Evolutionary conservation across 495 filamentous ascomycete genomes (phyloP), one percentile per base, ranked within the genome.

Genomic region (Penicillium nucicola): DNA sequence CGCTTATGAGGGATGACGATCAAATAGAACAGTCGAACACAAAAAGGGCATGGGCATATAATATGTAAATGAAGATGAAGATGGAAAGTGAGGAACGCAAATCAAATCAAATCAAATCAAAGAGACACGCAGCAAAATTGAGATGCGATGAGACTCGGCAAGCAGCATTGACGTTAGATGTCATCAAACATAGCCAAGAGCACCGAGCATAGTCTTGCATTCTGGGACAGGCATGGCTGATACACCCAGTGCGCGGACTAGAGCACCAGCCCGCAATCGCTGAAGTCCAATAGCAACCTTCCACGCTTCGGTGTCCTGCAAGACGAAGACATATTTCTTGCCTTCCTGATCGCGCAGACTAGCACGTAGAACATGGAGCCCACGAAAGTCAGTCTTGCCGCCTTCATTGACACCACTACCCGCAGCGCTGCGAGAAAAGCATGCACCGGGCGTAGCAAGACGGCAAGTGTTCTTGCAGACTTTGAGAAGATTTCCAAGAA

Each of bases 271-370:
- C 35, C 86, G 72, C 43, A 98, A 72, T 18, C 82, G 76, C 66
- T 89, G 83, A 50, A 98, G 67, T 9, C 90, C 90, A 18, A 88
- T 77, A 1, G 86, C 84, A 28, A 98, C 84, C 72, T 98, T 98
- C 93, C 93, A 97, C 13, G 84, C 88, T 65, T 98, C 92, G 30
- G 85, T 82, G 60, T 92, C 86, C 22, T 79, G 75, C 14, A 96
- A 61, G 2, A 97, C 76, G 61, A 96, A 97, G 42, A 96, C 77
- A 59, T 87, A 95, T 36, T 83, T 77, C 62, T 87, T 88, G 22
- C 85, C 87, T 46, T 96, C 90, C 44, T 88, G 83, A 64, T 97
- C 93, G 22, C 90, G 77, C 32, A 95, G 77, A 15, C 77, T 89
- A 9, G 89, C 90, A 38, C 93, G 82, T 25, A 98, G 70, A 22